Base-by-base conservation (phyloP, 2,329 filamentous ascomycete genomes). In the Lecanosticta acicola region DNA sequence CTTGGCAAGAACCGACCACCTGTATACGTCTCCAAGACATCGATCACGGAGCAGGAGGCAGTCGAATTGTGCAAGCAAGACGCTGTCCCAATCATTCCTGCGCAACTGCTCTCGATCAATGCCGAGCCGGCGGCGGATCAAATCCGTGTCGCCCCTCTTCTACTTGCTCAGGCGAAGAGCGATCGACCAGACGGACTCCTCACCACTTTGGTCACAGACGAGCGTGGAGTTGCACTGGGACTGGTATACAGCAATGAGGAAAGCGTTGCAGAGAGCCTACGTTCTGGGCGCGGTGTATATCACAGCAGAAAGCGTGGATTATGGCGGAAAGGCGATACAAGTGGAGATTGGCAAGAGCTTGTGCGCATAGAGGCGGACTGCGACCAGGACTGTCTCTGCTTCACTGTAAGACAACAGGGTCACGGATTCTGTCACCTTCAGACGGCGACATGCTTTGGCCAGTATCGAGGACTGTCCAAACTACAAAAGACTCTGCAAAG, bases 321-420 rank as follows among this genome's bases (percentile, higher is more conserved):
- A 20, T 98, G 93, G 93, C 85, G 94, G 68, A 98, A 98, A 72
- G 93, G 93, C 4, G 87, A 90, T 42, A 93, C 85, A 7, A 97
- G 91, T 43, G 93, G 93, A 11, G 90, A 97, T 65, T 87, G 87
- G 10, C 93, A 98, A 67, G 83, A 96, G 66, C 75, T 98, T 41
- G 75, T 97, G 17, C 82, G 82, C 46, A 78, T 98, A 54, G 84
- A 85, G 1, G 74, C 94, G 43, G 93, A 98, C 68, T 98, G 93
- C 67, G 93, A 98, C 67, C 84, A 84, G 54, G 93, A 98, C 67
- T 94, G 90, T 48, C 70, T 98, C 59, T 84, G 86, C 56, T 97
- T 96, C 66, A 79, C 88, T 11, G 91, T 97, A 35, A 83, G 80
- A 58, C 93, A 98, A 67, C 88, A 85, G 65, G 93, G 93, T 24